A percentile compares a stretch with the other conserved stretches of the same genome.
Evolutionary conservation across 305 asterid genomes (phyloP).

Genomic region (Stenogyne calaminthoides): DNA sequence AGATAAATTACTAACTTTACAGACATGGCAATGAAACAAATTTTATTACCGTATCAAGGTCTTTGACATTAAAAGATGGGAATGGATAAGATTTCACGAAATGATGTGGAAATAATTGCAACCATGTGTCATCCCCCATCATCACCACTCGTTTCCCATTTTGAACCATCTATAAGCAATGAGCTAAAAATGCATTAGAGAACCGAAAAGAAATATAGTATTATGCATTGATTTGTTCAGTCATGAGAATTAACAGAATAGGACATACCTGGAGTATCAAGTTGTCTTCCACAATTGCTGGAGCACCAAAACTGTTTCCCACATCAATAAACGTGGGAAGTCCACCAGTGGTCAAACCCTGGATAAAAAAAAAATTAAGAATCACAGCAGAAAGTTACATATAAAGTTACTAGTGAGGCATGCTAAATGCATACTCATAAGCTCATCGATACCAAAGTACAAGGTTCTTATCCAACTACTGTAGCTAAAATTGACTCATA

Average conservation of each 20-base stretch:
- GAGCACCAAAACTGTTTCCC: conserved; percentile 98
- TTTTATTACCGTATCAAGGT: conserved; percentile 72
- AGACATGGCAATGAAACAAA: conserved; percentile 9
- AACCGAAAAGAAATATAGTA: neutral
- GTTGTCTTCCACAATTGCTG: conserved; percentile 94
- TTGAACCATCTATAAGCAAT: conserved; percentile 62
- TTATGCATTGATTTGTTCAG: neutral
- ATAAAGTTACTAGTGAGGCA: conserved; percentile 21
- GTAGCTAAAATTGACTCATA: neutral
- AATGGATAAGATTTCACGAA: conserved; percentile 71
- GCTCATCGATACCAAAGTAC: neutral
- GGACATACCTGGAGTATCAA: conserved; percentile 72
- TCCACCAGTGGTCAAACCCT: conserved; percentile 99
- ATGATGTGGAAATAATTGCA: conserved; percentile 85
- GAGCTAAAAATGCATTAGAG: conserved; percentile 24
- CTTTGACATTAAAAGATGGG: conserved; percentile 97
- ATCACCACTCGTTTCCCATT: conserved; percentile 89
- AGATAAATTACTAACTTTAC: conserved; percentile 19
- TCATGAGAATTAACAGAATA: conserved; percentile 3
- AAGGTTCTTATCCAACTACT: neutral
- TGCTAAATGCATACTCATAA: neutral
- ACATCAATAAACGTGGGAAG: conserved; percentile 96
- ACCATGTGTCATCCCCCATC: conserved; percentile 99
- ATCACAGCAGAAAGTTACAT: conserved; percentile 14
- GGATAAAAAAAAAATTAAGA: conserved; percentile 18